Evolutionary conservation across 2,329 filamentous ascomycete genomes (phyloP).

Genomic region (Aureobasidium musti): DNA sequence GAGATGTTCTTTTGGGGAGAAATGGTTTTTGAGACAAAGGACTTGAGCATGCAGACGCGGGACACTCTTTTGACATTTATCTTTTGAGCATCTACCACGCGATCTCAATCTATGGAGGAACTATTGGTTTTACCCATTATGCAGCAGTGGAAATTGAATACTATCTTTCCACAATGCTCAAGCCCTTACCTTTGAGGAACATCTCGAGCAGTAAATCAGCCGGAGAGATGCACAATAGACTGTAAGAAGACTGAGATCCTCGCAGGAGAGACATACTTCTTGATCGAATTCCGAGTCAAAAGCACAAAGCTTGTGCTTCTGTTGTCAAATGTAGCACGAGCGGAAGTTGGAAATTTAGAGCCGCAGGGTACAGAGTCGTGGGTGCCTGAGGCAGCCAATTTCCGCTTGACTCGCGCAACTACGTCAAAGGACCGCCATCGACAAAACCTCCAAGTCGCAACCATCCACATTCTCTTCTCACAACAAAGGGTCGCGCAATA

Average conservation of each 20-base stretch:
- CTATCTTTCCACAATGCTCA: not conserved
- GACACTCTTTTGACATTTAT: not conserved
- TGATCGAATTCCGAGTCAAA: too few relatives aligned
- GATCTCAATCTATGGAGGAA: not conserved
- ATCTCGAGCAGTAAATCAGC: not conserved
- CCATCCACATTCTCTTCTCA: not conserved
- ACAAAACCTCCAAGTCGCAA: not conserved
- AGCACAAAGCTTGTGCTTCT: not conserved
- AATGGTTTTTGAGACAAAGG: not conserved
- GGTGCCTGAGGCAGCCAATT: not conserved
- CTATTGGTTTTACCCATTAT: not conserved
- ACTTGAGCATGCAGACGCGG: not conserved
- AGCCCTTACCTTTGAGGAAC: not conserved
- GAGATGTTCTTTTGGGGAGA: not conserved
- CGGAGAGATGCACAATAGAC: not conserved
- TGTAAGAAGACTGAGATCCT: not conserved
- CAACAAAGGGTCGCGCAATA: not conserved
- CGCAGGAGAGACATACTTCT: too few relatives aligned
- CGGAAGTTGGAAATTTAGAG: not conserved
- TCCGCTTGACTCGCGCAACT: not conserved
- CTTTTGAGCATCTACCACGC: not conserved
- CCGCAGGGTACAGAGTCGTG: not conserved
- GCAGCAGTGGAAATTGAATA: not conserved
- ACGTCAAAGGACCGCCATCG: conserved; percentile 11
- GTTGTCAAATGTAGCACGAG: not conserved